Conservation (phyloP, 768 basidiomycete species). For the Saitozyma sp. region DNA sequence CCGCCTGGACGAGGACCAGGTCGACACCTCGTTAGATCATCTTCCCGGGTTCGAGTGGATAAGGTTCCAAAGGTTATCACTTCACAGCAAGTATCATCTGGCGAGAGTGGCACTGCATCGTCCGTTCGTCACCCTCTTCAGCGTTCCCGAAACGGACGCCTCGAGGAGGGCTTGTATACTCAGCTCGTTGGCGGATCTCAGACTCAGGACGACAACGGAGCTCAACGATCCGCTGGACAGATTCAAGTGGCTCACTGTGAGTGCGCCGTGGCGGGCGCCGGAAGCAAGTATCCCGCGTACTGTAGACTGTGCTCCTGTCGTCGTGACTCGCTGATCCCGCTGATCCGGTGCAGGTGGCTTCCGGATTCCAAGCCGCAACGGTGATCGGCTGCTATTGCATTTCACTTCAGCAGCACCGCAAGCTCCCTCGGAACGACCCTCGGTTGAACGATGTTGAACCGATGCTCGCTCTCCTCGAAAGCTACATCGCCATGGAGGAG, state of each 20-base stretch:
- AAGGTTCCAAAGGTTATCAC: slow-evolving; percentile 20
- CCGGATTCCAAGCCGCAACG: slow-evolving; percentile 31
- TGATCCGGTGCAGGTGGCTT: slow-evolving; percentile 23
- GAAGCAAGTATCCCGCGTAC: not conserved
- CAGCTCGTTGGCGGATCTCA: slow-evolving; percentile 26
- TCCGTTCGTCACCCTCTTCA: slow-evolving; percentile 30
- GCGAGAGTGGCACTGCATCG: slow-evolving; percentile 33
- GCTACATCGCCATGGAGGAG: slow-evolving; percentile 21
- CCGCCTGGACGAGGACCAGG: slow-evolving; percentile 16
- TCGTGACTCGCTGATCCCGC: not conserved
- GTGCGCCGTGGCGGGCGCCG: not conserved
- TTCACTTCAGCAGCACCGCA: not conserved
- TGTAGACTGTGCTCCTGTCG: no score
- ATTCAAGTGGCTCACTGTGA: slow-evolving; percentile 33
- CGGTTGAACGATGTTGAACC: not conserved
- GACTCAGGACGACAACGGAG: slow-evolving; percentile 19
- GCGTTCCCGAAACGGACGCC: slow-evolving; percentile 4
- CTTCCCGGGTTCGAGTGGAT: slow-evolving; percentile 15
- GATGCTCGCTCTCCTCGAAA: slow-evolving; percentile 12
- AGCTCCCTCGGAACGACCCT: slow-evolving; percentile 6
- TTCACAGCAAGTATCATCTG: slow-evolving; percentile 32
- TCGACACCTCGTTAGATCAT: slow-evolving; percentile 18
- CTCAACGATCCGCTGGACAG: slow-evolving; percentile 21
- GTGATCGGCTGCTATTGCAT: slow-evolving; percentile 30
- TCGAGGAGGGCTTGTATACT: slow-evolving; percentile 23